Base-by-base conservation (phyloP, 2,329 filamentous ascomycete species). In the Xenosphaeropsis pyriputrescens region DNA sequence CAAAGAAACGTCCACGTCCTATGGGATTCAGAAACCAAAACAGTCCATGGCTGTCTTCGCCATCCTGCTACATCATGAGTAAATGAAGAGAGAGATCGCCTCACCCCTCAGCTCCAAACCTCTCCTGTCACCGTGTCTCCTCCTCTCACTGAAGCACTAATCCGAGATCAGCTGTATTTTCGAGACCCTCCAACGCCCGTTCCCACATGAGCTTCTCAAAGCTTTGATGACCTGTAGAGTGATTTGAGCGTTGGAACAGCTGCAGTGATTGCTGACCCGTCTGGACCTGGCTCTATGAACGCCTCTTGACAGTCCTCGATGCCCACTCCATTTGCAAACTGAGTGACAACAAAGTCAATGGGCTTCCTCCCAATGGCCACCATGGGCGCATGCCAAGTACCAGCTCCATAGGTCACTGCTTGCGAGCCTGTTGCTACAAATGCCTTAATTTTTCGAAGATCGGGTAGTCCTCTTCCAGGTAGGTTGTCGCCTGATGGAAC, bases 341-440 rank as follows among this genome's bases (percentile, higher is more conserved):
- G 89, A 47, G 83, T 72, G 2, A 96, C 89, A 5, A 93, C 72
- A 57, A 95, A 96, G 54, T 91, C 85, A 35, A 95, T 65, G 15
- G 76, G 67, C 38, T 64, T 60, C 33, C 61, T 57, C 1, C 88
- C 88, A 35, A 96, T 59, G 13, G 85, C 86, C 12, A 86, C 82
- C 89, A 98, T 96, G 1, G 91, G 91, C 43, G 89, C 86, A 64
- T 98, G 91, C 74, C 79, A 98, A 38, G 86, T 95, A 5, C 85
- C 91, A 1, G 83, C 77, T 1, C 73, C 85, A 57, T 96, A 98
- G 2, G 86, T 95, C 12, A 98, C 85, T 9, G 85, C 88, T 62
- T 94, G 85, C 17, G 70, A 68, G 2, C 75, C 78, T 36, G 68
- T 72, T 2, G 84, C 88, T 39, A 93, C 61, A 55, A 95, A 98